Percentiles rank a stretch among this genome's conserved stretches.
Conservation (phyloP, 805 yeast species). For the Yamadazyma tumulicola region DNA sequence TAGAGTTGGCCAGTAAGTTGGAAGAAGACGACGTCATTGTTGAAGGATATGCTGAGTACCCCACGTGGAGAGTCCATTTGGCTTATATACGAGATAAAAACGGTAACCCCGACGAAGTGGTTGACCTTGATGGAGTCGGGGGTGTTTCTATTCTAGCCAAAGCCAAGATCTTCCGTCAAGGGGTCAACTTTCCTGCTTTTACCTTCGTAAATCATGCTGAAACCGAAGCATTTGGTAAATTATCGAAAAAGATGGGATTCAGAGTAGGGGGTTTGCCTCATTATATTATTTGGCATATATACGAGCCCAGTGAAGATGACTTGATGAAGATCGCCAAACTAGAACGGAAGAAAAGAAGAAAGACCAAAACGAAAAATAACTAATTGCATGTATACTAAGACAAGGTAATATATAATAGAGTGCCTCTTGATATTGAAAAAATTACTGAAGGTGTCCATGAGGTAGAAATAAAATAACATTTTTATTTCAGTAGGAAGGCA, state of each 20-base stretch:
- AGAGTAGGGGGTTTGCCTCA: conserved; percentile 86
- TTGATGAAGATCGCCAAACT: conserved; percentile 62
- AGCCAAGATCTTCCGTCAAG: conserved; percentile 71
- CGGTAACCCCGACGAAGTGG: conserved; percentile 61
- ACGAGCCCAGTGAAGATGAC: conserved; percentile 86
- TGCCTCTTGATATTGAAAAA: neutral
- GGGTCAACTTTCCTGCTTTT: conserved; percentile 82
- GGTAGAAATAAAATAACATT: conserved; percentile 3
- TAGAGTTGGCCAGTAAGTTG: conserved; percentile 59
- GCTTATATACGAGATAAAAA: conserved; percentile 63
- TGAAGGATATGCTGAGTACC: conserved; percentile 84
- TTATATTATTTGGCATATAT: conserved; percentile 87
- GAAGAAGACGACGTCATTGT: conserved; percentile 84
- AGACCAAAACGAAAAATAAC: conserved; percentile 12
- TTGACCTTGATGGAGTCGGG: conserved; percentile 80
- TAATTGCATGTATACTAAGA: conserved; percentile 6
- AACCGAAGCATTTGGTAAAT: conserved; percentile 82
- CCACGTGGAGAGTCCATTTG: conserved; percentile 80
- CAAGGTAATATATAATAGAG: neutral
- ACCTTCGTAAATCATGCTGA: conserved; percentile 84
- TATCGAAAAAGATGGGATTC: conserved; percentile 77
- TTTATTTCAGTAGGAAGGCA: conserved; percentile 52
- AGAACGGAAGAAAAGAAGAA: conserved; percentile 63
- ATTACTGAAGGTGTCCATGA: neutral
- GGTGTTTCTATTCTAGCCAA: conserved; percentile 79